Base-by-base conservation (phyloP, 1,139 yeast species). In the Suhomyces chickasaworum region DNA sequence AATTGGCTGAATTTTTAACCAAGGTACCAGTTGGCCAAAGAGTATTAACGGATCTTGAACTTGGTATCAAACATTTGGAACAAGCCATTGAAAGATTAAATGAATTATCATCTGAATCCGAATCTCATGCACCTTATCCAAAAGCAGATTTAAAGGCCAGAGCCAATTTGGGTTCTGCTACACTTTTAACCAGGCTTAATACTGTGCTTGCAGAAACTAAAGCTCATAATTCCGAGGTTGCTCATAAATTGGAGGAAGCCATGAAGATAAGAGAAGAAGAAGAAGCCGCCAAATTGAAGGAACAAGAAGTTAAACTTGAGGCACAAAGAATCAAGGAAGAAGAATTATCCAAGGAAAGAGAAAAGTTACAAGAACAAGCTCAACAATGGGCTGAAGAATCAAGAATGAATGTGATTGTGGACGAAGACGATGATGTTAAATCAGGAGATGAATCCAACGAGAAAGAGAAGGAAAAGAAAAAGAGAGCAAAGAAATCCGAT, bases 1-100 rank as follows among this genome's bases (percentile, higher is more conserved):
- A 90, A 64, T 74, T 89, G 51, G 97, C 97, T 0, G 97, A 90
- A 56, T 81, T 83, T 53, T 69, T 91, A 29, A 80, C 88, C 52
- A 86, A 86, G 54, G 66, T 83, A 33, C 78, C 85, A 0, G 69
- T 77, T 9, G 76, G 77, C 37, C 80, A 81, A 54, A 80, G 97
- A 58, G 77, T 78, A 1, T 66, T 83, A 37, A 77, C 71, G 5
- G 90, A 85, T 50, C 78, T 93, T 49, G 79, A 81, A 50, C 65
- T 66, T 2, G 84, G 90, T 2, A 70, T 79, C 13, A 61, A 58
- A 10, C 87, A 83, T 4, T 75, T 91, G 53, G 77, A 80, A 29
- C 75, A 75, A 25, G 96, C 95, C 12, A 80, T 90, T 49, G 66
- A 63, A 9, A 65, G 77, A 2, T 75, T 95, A 59, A 80, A 78